Evolutionary conservation across 805 yeast genomes (phyloP), one percentile per base, ranked within the genome.

Genomic region (Kuraishia hungarica): DNA sequence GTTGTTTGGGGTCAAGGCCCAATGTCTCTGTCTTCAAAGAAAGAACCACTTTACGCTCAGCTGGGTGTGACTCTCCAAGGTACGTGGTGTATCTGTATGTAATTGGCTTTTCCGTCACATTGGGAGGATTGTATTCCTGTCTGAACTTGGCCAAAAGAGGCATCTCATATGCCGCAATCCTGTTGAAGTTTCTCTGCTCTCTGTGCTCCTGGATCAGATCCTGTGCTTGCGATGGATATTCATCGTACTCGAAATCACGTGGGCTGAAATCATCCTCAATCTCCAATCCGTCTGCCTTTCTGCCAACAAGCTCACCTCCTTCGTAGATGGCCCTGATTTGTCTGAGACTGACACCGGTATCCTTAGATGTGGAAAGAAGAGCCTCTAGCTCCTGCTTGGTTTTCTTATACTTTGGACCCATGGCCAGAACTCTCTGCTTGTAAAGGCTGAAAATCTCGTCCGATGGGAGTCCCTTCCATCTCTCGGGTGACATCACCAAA

Each of bases 91-190:
- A 92, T 61, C 84, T 81, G 64, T 87, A 87, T 46, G 75, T 74
- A 48, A 91, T 73, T 4, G 91, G 90, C 10, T 75, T 68, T 26
- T 75, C 72, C 19, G 63, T 65, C 11, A 61, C 60, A 5, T 75
- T 60, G 15, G 75, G 74, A 21, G 85, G 85, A 39, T 64, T 67
- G 72, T 88, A 92, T 57, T 76, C 78, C 69, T 86, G 83, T 61
- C 93, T 85, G 67, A 78, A 87, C 68, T 89, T 83, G 48, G 85
- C 83, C 59, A 94, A 76, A 55, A 83, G 79, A 6, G 99, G 99
- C 76, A 93, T 79, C 67, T 93, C 98, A 71, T 86, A 93, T 0
- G 97, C 97, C 11, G 96, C 89, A 50, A 89, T 76, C 62, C 97
- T 80, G 64, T 85, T 85, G 63, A 85, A 83, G 59, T 87, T 82